Conservation (phyloP, 768 basidiomycete species). For the Amanita exitialis region DNA sequence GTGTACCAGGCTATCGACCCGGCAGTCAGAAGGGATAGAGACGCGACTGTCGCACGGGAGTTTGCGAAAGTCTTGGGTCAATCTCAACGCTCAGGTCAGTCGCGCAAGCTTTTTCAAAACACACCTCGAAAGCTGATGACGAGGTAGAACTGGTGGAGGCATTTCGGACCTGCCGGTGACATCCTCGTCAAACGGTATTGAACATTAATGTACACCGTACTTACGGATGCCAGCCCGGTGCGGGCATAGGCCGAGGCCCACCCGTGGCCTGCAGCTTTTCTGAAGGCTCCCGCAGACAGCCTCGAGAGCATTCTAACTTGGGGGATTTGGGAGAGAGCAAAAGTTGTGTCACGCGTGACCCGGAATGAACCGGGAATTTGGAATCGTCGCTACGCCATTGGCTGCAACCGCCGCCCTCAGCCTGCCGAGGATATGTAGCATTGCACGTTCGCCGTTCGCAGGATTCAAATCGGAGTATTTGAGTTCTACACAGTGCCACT, state of each 20-base stretch:
- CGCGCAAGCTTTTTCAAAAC: slow-evolving; percentile 12
- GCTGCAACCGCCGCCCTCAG: neutral
- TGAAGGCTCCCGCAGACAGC: slow-evolving; percentile 68
- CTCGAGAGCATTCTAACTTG: slow-evolving; percentile 69
- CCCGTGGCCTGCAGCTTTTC: slow-evolving; percentile 39
- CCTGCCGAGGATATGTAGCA: too few relatives aligned
- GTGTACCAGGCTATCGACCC: slow-evolving; percentile 97
- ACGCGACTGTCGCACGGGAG: slow-evolving; percentile 66
- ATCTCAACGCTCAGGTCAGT: slow-evolving; percentile 6
- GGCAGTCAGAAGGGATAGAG: slow-evolving; percentile 66
- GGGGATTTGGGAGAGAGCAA: slow-evolving; percentile 29
- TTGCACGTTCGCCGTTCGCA: too few relatives aligned
- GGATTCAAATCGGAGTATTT: too few relatives aligned
- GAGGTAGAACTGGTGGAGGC: slow-evolving; percentile 54
- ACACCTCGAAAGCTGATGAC: slow-evolving; percentile 56
- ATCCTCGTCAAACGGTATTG: slow-evolving; percentile 9
- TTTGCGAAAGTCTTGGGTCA: slow-evolving; percentile 45
- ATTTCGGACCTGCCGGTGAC: slow-evolving; percentile 49
- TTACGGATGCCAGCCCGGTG: slow-evolving; percentile 42
- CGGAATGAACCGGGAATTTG: slow-evolving; percentile 10
- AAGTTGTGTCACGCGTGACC: slow-evolving; percentile 24
- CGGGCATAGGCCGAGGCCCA: slow-evolving; percentile 28
- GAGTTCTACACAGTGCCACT: too few relatives aligned
- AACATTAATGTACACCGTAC: slow-evolving; percentile 11
- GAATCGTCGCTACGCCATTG: neutral